Evolutionary conservation across 768 basidiomycete genomes (phyloP), one percentile per base, ranked within the genome.

Genomic region (Kwoniella pini): DNA sequence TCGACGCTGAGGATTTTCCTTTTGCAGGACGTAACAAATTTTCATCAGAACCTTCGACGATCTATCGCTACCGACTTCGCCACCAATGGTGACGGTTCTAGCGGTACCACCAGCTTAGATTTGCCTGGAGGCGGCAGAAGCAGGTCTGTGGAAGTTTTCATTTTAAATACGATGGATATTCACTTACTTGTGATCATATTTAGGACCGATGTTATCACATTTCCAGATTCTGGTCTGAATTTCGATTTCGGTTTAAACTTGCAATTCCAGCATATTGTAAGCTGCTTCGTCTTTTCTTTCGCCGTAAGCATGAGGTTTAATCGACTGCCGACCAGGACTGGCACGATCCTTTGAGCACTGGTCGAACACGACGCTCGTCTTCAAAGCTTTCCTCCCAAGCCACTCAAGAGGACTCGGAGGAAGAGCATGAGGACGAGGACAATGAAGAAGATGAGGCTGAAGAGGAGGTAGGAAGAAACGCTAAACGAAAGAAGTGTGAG

Each of bases 31-130:
- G 89, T 92, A 33, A 87, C 85, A 31, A 83, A 82, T 19, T 91
- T 90, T 70, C 89, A 88, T 64, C 81, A 85, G 38, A 83, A 87
- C 11, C 81, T 95, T 45, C 91, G 89, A 80, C 89, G 89, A 71
- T 84, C 88, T 3, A 84, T 90, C 36, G 57, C 57, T 83, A 87
- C 63, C 87, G 92, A 56, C 66, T 88, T 64, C 83, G 79, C 82
- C 3, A 62, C 80, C 38, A 71, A 81, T 12, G 78, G 80, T 1
- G 28, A 54, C 33, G 75, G 79, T 43, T 22, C 62, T 50, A 81
- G 80, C 9, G 82, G 86, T 33, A 54, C 57, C 3, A 33, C 50
- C 21, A 56, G 65, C 19, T 80, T 90, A 27, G 87, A 91, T 74
- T 86, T 91, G 85, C 58, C 65, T 2, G 63, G 64, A n/a, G 73